phyloP scores from a whole-genome alignment of 495 filamentous ascomycete genomes.

The Apiosordaria backusii region DNA sequence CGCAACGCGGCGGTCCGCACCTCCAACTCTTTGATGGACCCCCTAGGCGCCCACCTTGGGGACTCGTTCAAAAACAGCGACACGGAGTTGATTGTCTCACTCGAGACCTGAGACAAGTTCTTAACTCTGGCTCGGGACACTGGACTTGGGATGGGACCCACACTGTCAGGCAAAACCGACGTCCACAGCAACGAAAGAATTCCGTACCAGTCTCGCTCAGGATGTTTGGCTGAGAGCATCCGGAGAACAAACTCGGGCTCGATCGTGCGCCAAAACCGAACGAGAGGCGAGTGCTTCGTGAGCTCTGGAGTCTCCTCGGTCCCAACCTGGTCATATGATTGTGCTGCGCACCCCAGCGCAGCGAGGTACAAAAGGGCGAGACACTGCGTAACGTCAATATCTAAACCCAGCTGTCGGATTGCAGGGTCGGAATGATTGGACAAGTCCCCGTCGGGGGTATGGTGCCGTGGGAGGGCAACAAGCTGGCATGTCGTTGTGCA shows the following conservation, averaged over 20 bases:
- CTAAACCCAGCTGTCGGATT: conserved; percentile 22
- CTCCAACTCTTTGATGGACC: conserved; percentile 27
- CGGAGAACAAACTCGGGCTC: conserved; percentile 46
- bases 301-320: conserved; percentile 1
- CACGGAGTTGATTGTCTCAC: conserved; percentile 40
- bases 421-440: conserved; percentile 23
- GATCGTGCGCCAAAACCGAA: conserved; percentile 43
- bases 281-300: conserved; percentile 24
- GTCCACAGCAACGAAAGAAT: conserved; percentile 41
- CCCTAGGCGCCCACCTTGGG: conserved; percentile 36
- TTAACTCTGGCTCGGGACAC: conserved; percentile 16
- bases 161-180: conserved; percentile 39
- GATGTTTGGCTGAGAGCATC: conserved; percentile 44
- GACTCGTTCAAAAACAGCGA: conserved; percentile 39
- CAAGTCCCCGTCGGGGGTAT: conserved; percentile 27
- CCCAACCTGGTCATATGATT: conserved; percentile 5
- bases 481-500: conserved; percentile 36
- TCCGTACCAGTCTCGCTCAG: conserved; percentile 40
- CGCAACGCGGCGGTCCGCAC: conserved; percentile 34
- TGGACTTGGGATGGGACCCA: conserved; percentile 41
- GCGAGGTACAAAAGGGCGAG: conserved; percentile 40
- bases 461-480: conserved; percentile 30
- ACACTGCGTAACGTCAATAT: conserved; percentile 41
- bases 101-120: conserved; percentile 32
- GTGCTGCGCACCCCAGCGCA: conserved; percentile 37